A percentile compares a stretch with the other conserved stretches of the same genome.
phyloP scores from a whole-genome alignment of 257 asterid species.

The Rehmannia glutinosa region DNA sequence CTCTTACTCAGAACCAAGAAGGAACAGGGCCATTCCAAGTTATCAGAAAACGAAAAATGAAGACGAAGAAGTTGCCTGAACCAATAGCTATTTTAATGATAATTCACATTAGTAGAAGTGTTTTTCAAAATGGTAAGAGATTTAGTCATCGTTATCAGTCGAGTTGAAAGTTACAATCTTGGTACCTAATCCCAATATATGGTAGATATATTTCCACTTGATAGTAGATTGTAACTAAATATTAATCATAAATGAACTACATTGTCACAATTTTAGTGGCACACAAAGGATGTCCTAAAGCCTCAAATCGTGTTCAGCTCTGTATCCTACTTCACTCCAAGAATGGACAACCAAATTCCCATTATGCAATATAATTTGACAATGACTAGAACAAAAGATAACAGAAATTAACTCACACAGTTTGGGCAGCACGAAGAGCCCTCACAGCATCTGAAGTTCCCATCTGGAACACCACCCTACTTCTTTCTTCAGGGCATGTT shows the following conservation, averaged over 20 bases:
- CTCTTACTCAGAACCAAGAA: neutral
- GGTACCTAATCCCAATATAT: neutral
- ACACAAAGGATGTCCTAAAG: neutral
- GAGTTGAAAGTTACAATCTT: neutral
- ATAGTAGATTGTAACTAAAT: neutral
- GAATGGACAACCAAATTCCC: neutral
- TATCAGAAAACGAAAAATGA: too few relatives aligned
- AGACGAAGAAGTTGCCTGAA: too few relatives aligned
- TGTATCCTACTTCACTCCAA: neutral
- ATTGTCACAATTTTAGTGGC: neutral
- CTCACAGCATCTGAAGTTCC: slow-evolving; percentile 92
- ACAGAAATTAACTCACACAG: slow-evolving; percentile 48
- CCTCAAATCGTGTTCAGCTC: slow-evolving; percentile 3
- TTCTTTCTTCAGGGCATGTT: slow-evolving; percentile 77
- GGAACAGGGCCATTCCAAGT: neutral
- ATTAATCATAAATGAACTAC: neutral
- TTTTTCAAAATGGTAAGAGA: neutral
- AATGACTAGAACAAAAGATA: neutral
- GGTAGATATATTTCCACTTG: neutral
- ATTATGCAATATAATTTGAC: neutral
- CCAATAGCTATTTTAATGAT: neutral
- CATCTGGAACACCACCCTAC: slow-evolving; percentile 79
- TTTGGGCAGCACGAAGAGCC: slow-evolving; percentile 84
- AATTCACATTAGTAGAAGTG: neutral
- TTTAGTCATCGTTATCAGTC: too few relatives aligned